A percentile compares a stretch with the other conserved stretches of the same genome.
phyloP scores from a whole-genome alignment of 768 basidiomycete genomes.

The Strobilomyces dryophilus region DNA sequence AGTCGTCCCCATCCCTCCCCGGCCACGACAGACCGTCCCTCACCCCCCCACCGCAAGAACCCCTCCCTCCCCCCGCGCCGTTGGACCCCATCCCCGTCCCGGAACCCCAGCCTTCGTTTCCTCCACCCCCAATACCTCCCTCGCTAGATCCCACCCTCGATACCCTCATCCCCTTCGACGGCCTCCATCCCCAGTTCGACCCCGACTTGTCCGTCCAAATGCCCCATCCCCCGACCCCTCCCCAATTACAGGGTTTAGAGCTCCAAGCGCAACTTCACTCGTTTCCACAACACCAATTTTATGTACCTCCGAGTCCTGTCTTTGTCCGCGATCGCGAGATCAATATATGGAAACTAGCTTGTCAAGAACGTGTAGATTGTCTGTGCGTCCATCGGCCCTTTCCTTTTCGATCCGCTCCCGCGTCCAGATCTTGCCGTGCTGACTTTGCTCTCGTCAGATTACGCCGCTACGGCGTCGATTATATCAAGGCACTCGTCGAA shows the following conservation, averaged over 20 bases:
- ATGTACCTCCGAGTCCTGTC: conserved; percentile 26
- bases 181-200: conserved; percentile 16
- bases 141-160: conserved; percentile 21
- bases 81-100: conserved; percentile 4
- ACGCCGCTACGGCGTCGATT: conserved; percentile 30
- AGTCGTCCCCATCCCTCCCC: conserved; percentile 20
- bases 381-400: conserved; percentile 21
- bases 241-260: conserved; percentile 19
- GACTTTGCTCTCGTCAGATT: conserved; percentile 15
- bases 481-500: conserved; percentile 31
- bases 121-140: conserved; percentile 4
- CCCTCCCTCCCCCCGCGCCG: neutral
- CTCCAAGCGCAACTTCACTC: conserved; percentile 24
- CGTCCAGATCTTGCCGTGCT: conserved; percentile 8
- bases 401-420: conserved; percentile 5
- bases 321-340: conserved; percentile 32
- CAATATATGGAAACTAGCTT: conserved; percentile 34
- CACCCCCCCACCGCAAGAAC: neutral
- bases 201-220: conserved; percentile 19
- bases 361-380: conserved; percentile 33
- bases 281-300: conserved; percentile 23
- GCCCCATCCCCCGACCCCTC: conserved; percentile 5
- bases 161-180: conserved; percentile 27
- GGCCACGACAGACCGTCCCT: conserved; percentile 24
- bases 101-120: neutral